Evolutionary conservation across 257 asterid species (phyloP), one percentile per base, ranked within the genome.

Genomic region (Capsicum rhomboideum): DNA sequence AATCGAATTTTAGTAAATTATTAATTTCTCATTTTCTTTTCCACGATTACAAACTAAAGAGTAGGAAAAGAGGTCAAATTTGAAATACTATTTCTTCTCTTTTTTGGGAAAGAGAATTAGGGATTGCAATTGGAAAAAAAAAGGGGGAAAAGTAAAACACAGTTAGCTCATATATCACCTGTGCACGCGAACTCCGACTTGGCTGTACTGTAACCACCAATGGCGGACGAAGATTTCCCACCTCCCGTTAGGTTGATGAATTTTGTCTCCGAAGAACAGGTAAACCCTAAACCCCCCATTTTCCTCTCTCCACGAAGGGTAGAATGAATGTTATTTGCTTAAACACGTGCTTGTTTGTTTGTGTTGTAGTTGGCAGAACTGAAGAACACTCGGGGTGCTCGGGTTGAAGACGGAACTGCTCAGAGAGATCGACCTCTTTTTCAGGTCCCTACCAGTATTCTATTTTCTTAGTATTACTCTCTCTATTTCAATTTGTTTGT

Each of bases 361-460:
- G n/a, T 66, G 2, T 86, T 85, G 87, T 92, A 95, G 98, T 90
- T 96, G 91, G 91, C 91, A 87, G 98, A 92, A 91, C 85, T 95
- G 68, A 90, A 93, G 91, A 90, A 85, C 85, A 91, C 87, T 82
- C 91, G 98, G 61, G 98, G 99, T 79, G 86, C 95, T 87, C 92
- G 99, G 85, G 91, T 94, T 40, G 99, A 96, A 14, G 99, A 96
- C 78, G 99, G 99, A 54, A 96, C 99, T 84, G 98, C 99, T 66
- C 99, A 94, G 91, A 91, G 99, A 86, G 98, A 94, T 83, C 90
- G 98, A 86, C 77, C 99, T 26, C 98, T 94, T 61, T 93, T 71
- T 89, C 98, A 96, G 98, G 98, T 94, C 79, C 79, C n/a, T 20
- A 42, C 34, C n/a, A n/a, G 31, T n/a, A 11, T 46, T n/a, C 37